Percentiles rank a stretch among this genome's conserved stretches.
These are phyloP conservation scores for Arthrinium phaeospermum DNA, from an alignment of 2,329 filamentous ascomycete species.

Conservation along the genomic window DNA sequence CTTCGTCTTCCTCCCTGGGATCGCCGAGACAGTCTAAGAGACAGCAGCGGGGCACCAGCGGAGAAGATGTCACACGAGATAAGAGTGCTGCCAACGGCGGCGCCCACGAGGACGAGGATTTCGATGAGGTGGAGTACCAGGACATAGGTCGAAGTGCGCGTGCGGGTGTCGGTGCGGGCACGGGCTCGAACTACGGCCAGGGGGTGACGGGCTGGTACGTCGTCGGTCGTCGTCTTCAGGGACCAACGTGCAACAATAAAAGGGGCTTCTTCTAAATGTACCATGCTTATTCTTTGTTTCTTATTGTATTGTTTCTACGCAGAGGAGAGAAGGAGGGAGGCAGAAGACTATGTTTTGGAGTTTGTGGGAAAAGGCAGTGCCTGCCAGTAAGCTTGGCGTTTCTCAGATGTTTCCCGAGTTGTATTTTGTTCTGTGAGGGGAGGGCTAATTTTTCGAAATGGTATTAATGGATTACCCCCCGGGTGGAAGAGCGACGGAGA, in stretches of 20 bases:
- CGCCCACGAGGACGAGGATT: not conserved
- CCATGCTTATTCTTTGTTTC: not conserved
- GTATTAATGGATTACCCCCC: not conserved
- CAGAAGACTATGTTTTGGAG: not conserved
- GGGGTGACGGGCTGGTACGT: not conserved
- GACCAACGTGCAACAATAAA: not conserved
- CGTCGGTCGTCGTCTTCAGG: slow-evolving; percentile 2
- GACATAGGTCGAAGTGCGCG: not conserved
- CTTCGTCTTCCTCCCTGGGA: not conserved
- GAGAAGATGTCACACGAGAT: not conserved
- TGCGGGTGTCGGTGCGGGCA: not conserved
- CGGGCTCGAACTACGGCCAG: not conserved
- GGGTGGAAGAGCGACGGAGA: not conserved
- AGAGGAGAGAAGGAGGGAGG: too few relatives aligned
- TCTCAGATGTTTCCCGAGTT: not conserved
- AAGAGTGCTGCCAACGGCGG: not conserved
- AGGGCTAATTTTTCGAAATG: not conserved
- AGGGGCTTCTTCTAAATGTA: not conserved
- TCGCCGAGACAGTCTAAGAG: slow-evolving; percentile 16
- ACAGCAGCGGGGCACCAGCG: slow-evolving; percentile 13
- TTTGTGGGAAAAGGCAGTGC: not conserved
- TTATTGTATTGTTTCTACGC: not conserved
- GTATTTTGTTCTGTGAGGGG: not conserved
- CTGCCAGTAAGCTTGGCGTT: not conserved
- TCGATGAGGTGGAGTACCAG: not conserved